A percentile compares a stretch with the other conserved stretches of the same genome.
Evolutionary conservation across 306 rosid species (phyloP).

Genomic region (Benincasa hispida): DNA sequence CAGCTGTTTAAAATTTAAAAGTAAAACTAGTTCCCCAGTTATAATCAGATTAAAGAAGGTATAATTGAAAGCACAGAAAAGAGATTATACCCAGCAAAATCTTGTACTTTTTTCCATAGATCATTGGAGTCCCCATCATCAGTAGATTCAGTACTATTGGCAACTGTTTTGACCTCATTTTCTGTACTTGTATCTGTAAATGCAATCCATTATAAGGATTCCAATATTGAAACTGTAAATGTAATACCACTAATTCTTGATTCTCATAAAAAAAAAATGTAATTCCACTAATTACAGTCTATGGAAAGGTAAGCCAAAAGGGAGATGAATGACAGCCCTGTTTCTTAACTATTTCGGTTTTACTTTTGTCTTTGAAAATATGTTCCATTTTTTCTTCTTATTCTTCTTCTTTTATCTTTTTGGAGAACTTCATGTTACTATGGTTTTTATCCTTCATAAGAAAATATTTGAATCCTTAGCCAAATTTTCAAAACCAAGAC

Average conservation of each 20-base stretch:
- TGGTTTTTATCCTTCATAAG: too few species aligned
- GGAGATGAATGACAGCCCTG: too few species aligned
- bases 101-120: slow-evolving; percentile 55
- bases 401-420: too few species aligned
- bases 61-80: not conserved
- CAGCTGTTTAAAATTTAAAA: not conserved
- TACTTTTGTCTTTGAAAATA: too few species aligned
- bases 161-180: slow-evolving; percentile 30
- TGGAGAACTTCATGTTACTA: too few species aligned
- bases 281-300: not conserved
- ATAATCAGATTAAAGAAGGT: not conserved
- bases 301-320: not conserved
- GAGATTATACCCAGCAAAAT: slow-evolving; percentile 59
- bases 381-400: too few species aligned
- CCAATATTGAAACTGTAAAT: not conserved
- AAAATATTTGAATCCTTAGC: not conserved
- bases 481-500: not conserved
- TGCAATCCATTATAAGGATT: slow-evolving; percentile 9
- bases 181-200: slow-evolving; percentile 40
- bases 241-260: not conserved
- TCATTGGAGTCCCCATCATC: slow-evolving; percentile 46
- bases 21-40: not conserved
- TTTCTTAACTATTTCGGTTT: too few species aligned
- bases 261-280: too few species aligned
- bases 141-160: slow-evolving; percentile 18